Conservation (phyloP, 164 flowering plant species). For the Berberis thunbergii region DNA sequence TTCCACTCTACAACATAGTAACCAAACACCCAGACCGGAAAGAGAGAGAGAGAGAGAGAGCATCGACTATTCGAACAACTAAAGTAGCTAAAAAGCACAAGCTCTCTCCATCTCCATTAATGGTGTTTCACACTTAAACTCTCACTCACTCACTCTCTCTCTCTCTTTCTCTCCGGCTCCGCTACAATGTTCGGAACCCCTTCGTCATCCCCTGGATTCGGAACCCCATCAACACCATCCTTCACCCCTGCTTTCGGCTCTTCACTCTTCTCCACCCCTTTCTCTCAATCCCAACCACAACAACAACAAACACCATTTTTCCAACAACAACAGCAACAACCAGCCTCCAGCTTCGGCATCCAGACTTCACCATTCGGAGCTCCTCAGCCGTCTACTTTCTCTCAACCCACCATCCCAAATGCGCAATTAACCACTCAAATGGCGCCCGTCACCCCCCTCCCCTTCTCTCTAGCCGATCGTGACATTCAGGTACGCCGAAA, state of each 20-base stretch:
- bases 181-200: constrained; percentile 42
- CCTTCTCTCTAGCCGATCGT: constrained; percentile 91
- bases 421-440: constrained; percentile 87
- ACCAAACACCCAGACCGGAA: too few relatives aligned
- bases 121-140: background rate
- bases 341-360: constrained; percentile 36
- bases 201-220: constrained; percentile 32
- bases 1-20: too few relatives aligned
- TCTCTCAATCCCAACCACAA: constrained; percentile 34
- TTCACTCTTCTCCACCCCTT: constrained; percentile 66
- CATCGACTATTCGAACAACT: too few relatives aligned
- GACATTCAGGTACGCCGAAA: constrained; percentile 59
- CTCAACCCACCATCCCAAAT: constrained; percentile 20
- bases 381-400: constrained; percentile 8
- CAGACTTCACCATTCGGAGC: constrained; percentile 30
- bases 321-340: constrained; percentile 22
- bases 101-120: background rate
- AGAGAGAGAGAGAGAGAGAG: too few relatives aligned
- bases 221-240: constrained; percentile 45
- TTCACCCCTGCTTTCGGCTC: constrained; percentile 49
- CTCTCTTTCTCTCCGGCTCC: background rate
- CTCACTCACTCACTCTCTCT: background rate
- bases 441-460: constrained; percentile 95
- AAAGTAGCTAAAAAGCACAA: too few relatives aligned
- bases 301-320: constrained; percentile 35